Conservation (phyloP, 306 rosid species). For the Pterocarpus santalinus region DNA sequence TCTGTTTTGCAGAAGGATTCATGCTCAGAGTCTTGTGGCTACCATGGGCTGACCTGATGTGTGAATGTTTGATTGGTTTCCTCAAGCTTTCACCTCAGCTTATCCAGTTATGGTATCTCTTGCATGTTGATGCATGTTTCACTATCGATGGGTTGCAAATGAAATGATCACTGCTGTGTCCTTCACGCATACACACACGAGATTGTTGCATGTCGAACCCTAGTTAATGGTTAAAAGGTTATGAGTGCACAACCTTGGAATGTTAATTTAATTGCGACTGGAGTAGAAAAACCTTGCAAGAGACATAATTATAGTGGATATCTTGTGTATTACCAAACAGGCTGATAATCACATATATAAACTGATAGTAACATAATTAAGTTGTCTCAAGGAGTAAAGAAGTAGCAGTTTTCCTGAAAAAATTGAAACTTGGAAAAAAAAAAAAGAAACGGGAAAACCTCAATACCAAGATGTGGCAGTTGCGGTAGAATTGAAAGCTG, state of each 20-base stretch:
- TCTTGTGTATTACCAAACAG: conserved; percentile 6
- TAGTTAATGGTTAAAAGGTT: conserved; percentile 26
- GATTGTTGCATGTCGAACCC: conserved; percentile 35
- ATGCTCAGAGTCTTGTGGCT: conserved; percentile 60
- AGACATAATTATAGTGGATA: conserved; percentile 10
- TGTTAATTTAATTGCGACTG: conserved; percentile 6
- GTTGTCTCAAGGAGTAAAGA: conserved; percentile 19
- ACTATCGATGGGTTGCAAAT: conserved; percentile 41
- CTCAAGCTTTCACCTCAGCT: conserved; percentile 47
- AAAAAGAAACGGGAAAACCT: neutral
- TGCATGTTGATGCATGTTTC: conserved; percentile 43
- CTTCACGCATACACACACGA: conserved; percentile 6
- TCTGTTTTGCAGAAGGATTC: conserved; percentile 61
- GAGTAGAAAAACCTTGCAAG: conserved; percentile 30
- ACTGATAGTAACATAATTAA: conserved; percentile 4
- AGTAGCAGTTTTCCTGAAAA: neutral
- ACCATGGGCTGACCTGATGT: conserved; percentile 54
- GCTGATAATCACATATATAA: conserved; percentile 10
- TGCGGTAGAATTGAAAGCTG: conserved; percentile 34
- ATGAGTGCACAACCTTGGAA: conserved; percentile 26
- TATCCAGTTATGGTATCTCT: conserved; percentile 32
- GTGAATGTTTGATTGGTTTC: conserved; percentile 52
- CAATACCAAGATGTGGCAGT: neutral
- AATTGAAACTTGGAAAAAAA: neutral
- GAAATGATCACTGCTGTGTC: conserved; percentile 28